Base-by-base conservation (phyloP, 1,284 basidiomycete species). In the Apiotrichum porosum region DNA sequence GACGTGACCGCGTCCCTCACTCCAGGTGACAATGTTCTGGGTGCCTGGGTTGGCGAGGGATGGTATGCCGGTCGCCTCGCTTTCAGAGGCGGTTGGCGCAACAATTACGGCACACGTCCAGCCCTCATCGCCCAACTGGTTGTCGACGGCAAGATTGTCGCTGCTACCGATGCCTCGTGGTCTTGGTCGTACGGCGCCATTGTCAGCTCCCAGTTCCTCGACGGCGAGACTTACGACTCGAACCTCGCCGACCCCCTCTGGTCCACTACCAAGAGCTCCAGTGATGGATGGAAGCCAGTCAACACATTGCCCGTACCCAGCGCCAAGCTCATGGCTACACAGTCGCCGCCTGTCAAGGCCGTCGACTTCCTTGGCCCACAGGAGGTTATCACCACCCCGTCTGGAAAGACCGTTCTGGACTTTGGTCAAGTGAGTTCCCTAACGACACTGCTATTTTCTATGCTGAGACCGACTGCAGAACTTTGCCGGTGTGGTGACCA, bases 51-150 rank as follows among this genome's bases (percentile, higher is more conserved):
- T 18, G 66, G 52, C 3, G 68, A 70, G 47, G 66, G 66, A 2
- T 70, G 66, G 68, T 70, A 52, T 21, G 54, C 61, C 3, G 57
- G 53, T 22, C 49, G 61, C n/a, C 51, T 68, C 9, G 60, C 61
- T 9, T 38, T 24, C 23, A 33, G 39, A n/a, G 41, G 45, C 12
- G 59, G 56, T 1, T 21, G 10, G 5, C 49, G 62, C 6, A 64
- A 66, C 48, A 41, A 64, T 4, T 70, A 42, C 36, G 68, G 68
- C 10, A 50, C 58, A 6, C 23, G 52, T 30, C 42, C 52, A 2
- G 62, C 52, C 2, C 52, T 65, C 21, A 19, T 65, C 14, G 56
- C 43, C 3, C 68, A 70, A 48, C 28, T 70, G 6, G 65, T 64
- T 39, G 41, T 63, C 9, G 62, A 54, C 31, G 57, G 57, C 0